Evolutionary conservation across 495 filamentous ascomycete species (phyloP), one percentile per base, ranked within the genome.

Genomic region (Pyrenula aspistea): DNA sequence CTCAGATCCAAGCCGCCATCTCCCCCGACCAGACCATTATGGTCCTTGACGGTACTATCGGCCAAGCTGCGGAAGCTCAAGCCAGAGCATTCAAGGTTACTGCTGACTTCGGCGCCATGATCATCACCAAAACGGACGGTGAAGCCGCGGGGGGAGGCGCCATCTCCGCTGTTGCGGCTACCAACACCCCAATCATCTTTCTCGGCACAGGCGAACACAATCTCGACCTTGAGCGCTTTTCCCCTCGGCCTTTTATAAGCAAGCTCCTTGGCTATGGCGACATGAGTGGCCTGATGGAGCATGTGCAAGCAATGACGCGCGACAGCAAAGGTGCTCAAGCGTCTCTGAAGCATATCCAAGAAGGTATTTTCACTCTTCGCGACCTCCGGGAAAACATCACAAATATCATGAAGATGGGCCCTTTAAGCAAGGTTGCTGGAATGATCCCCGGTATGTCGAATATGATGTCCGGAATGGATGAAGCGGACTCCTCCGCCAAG

Each of bases 351-450:
- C 91, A 99, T 70, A 91, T 99, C 57, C 84, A 87, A 10, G 91
- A 95, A 64, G 93, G 93, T 53, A 90, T 95, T 59, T 99, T 97
- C 73, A 96, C 94, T 0, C 71, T 99, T 52, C 86, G 93, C 53
- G 93, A 99, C 68, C 80, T 99, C 59, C 83, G 94, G 24, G 93
- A 97, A 64, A 94, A 99, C 70, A 81, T 99, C 24, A 83, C 84
- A 47, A 97, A 96, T 56, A 95, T 99, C 67, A 96, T 96, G 91
- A 99, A 99, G 72, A 97, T 99, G 93, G 93, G 93, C 0, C 93
- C 93, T 1, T 72, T 99, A 12, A 90, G 85, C 36, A 99, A 99
- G 71, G 91, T 99, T 79, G 94, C 94, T 0, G 91, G 91, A 63
- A 99, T 99, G 93, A 97, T 99, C 55, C 93, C 93, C 0, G 94